Evolutionary conservation across 805 yeast genomes (phyloP).

Genomic region (Danielia oregonensis): DNA sequence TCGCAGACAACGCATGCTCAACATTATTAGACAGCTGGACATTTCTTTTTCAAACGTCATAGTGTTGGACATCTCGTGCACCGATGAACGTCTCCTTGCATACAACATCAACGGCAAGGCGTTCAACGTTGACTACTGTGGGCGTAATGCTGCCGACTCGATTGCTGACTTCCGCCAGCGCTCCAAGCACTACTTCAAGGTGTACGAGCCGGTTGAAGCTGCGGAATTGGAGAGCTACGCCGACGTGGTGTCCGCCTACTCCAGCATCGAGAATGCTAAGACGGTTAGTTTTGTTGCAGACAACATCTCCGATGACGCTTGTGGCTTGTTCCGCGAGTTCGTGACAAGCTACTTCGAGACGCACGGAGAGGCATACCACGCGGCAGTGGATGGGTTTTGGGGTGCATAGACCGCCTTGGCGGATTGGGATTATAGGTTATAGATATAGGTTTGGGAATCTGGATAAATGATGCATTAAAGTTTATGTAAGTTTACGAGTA

Average conservation of each 20-base stretch:
- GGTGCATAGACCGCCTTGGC: no score
- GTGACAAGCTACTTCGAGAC: conserved; percentile 13
- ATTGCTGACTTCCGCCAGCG: conserved; percentile 58
- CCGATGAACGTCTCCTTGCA: conserved; percentile 47
- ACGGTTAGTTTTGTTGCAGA: background rate
- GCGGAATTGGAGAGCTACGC: conserved; percentile 9
- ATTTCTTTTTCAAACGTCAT: conserved; percentile 37
- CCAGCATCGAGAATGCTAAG: conserved; percentile 10
- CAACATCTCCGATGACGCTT: conserved; percentile 8
- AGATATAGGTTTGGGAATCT: background rate
- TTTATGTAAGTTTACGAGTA: background rate
- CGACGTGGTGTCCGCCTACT: conserved; percentile 5
- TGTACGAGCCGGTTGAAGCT: conserved; percentile 13
- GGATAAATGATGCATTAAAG: background rate
- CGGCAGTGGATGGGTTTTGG: conserved; percentile 14
- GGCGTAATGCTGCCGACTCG: conserved; percentile 48
- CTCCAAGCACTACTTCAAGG: conserved; percentile 46
- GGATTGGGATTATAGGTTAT: conserved; percentile 3
- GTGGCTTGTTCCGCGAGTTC: conserved; percentile 7
- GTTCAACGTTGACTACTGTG: conserved; percentile 55
- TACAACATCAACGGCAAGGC: conserved; percentile 66
- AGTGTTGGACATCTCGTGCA: conserved; percentile 58
- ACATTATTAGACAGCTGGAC: conserved; percentile 16
- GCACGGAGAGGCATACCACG: conserved; percentile 14
- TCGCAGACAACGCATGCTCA: conserved; percentile 31